These are phyloP conservation scores for Phylloporus sp. DNA, from an alignment of 768 basidiomycete species.

Conservation along the genomic window DNA sequence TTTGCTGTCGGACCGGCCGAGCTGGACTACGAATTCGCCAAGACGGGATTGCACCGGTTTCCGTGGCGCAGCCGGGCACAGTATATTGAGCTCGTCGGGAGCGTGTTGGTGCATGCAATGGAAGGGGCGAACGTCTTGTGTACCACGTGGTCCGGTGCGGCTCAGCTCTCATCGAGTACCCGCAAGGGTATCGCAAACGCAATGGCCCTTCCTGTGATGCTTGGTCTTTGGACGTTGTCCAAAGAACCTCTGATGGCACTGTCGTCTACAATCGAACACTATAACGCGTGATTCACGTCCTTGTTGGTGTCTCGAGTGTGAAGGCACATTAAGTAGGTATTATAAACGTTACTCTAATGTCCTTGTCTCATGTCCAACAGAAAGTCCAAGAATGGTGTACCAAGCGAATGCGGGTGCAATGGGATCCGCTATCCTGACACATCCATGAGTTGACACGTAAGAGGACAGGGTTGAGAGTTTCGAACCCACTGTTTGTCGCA, in stretches of 20 bases:
- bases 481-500: neutral
- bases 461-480: neutral
- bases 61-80: conserved; percentile 58
- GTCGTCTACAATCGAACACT: conserved; percentile 46
- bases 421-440: neutral
- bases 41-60: conserved; percentile 60
- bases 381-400: neutral
- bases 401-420: neutral
- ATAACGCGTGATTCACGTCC: conserved; percentile 45
- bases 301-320: conserved; percentile 48
- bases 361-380: neutral
- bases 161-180: conserved; percentile 13
- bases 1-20: conserved; percentile 62
- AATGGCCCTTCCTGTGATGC: conserved; percentile 47
- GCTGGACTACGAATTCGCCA: conserved; percentile 81
- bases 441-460: neutral
- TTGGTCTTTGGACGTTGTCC: conserved; percentile 52
- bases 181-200: conserved; percentile 33
- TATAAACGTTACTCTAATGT: neutral
- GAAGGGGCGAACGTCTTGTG: conserved; percentile 58
- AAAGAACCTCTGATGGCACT: conserved; percentile 58
- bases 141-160: conserved; percentile 38
- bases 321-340: conserved; percentile 1
- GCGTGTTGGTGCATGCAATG: conserved; percentile 54
- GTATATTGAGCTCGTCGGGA: conserved; percentile 58